These are phyloP conservation scores for Trichoderma asperellum DNA, from an alignment of 2,329 filamentous ascomycete genomes.

Conservation along the genomic window DNA sequence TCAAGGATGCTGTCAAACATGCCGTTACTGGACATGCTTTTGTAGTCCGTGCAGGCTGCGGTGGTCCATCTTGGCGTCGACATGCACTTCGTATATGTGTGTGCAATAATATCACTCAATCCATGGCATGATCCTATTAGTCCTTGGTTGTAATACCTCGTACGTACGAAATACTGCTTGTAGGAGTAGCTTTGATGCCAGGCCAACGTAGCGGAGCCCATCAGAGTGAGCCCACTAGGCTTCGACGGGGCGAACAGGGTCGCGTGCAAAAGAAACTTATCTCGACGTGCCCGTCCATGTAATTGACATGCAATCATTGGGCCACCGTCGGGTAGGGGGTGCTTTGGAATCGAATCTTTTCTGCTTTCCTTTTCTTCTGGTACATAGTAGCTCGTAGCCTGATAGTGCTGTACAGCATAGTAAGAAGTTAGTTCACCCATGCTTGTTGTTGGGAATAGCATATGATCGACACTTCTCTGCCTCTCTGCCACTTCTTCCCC, in stretches of 20 bases:
- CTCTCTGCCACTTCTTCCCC: background rate
- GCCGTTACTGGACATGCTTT: background rate
- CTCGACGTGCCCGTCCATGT: background rate
- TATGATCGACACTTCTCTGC: background rate
- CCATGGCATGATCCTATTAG: constrained; percentile 13
- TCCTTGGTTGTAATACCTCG: constrained; percentile 2
- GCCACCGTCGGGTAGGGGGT: background rate
- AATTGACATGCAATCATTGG: constrained; percentile 10
- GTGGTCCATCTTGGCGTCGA: background rate
- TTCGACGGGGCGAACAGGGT: constrained; percentile 20
- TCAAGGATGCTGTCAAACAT: background rate
- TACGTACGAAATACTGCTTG: background rate
- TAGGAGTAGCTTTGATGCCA: background rate
- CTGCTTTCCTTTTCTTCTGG: background rate
- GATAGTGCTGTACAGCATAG: background rate
- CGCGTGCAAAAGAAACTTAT: constrained; percentile 19
- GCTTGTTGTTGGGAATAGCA: background rate
- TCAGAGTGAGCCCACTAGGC: background rate
- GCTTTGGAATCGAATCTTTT: background rate
- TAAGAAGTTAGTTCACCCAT: background rate
- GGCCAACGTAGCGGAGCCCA: constrained; percentile 7
- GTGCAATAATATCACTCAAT: constrained; percentile 1
- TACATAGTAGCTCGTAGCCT: background rate
- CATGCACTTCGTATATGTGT: background rate
- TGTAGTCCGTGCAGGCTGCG: background rate